Evolutionary conservation across 768 basidiomycete species (phyloP), one percentile per base, ranked within the genome.

Genomic region (Lactifluus hygrophoroides): DNA sequence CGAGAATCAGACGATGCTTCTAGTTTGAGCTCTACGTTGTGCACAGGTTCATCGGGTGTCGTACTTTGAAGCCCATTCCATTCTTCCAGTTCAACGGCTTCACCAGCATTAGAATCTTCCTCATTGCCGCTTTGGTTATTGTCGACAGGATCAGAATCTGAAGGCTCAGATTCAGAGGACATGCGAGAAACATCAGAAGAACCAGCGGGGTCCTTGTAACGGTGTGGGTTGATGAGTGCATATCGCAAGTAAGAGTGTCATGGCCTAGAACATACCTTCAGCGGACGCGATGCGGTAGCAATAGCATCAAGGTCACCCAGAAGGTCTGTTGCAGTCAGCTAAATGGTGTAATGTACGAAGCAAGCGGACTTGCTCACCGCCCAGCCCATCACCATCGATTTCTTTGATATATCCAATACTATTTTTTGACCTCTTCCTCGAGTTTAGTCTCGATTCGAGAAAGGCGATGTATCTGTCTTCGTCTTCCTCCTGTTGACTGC

Each of bases 381-480:
- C 90, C 16, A 96, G 73, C 4, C 92, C 94, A 70, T 97, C 94
- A 2, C 81, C 82, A 38, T 83, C 85, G 34, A 77, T 68, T 0
- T 71, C 73, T 25, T 71, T 75, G 17, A 69, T 67, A 49, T 69
- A 77, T 61, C 78, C 77, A 52, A 74, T 72, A 56, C 75, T 70
- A 45, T 73, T 69, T 53, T 68, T 69, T 16, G 67, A 67, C 1
- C 56, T 67, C 57, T 77, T 73, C 35, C 69, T 51, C 65, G 84
- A 75, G 3, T 88, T 84, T 17, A 96, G 78, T 69, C 85, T 86
- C 0, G 78, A 75, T 69, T 97, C 94, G 11, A 96, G 73, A 71
- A 88, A 85, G 0, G 83, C 78, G 44, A 97, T 96, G 67, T 94
- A 91, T 0, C 79, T 78, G 66, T 94, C 93, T 65, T 98, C 94